Evolutionary conservation across 1,284 basidiomycete species (phyloP).

Genomic region (Golubevia pallescens): DNA sequence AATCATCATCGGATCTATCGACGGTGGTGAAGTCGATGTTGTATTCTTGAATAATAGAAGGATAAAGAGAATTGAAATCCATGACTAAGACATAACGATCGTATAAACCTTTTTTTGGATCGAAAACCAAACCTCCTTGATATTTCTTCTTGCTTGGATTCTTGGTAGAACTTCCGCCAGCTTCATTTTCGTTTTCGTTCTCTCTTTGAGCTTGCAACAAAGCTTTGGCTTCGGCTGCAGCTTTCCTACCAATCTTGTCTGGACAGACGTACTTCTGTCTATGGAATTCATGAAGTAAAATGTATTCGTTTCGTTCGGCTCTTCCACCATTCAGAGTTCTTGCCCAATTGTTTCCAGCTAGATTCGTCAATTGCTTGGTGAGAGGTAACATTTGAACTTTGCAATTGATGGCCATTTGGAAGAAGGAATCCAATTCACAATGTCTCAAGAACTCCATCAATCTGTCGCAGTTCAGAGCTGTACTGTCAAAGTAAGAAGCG

Average conservation of each 20-base stretch:
- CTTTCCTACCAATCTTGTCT: constrained; percentile 87
- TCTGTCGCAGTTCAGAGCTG: constrained; percentile 77
- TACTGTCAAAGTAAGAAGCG: constrained; percentile 85
- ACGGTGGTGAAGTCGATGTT: constrained; percentile 99
- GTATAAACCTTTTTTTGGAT: constrained; percentile 94
- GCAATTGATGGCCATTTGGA: constrained; percentile 90
- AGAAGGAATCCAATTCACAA: constrained; percentile 91
- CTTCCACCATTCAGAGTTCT: constrained; percentile 71
- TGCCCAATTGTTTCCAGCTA: constrained; percentile 95
- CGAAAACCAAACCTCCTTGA: constrained; percentile 97
- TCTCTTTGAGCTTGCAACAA: constrained; percentile 56
- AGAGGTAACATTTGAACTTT: constrained; percentile 88
- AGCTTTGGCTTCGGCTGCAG: constrained; percentile 65
- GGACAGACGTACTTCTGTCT: constrained; percentile 93
- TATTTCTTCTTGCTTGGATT: constrained; percentile 91
- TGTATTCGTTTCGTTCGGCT: constrained; percentile 98
- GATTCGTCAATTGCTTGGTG: constrained; percentile 90
- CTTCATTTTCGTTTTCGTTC: constrained; percentile 10
- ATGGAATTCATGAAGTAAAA: constrained; percentile 97
- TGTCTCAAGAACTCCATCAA: constrained; percentile 87
- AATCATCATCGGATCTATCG: constrained; percentile 72
- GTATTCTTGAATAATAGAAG: constrained; percentile 99
- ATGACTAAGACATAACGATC: constrained; percentile 97
- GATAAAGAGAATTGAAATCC: constrained; percentile 99
- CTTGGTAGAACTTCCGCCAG: constrained; percentile 67